phyloP scores from a whole-genome alignment of 176 grass and related monocot species.

The Oryza glumipatula region DNA sequence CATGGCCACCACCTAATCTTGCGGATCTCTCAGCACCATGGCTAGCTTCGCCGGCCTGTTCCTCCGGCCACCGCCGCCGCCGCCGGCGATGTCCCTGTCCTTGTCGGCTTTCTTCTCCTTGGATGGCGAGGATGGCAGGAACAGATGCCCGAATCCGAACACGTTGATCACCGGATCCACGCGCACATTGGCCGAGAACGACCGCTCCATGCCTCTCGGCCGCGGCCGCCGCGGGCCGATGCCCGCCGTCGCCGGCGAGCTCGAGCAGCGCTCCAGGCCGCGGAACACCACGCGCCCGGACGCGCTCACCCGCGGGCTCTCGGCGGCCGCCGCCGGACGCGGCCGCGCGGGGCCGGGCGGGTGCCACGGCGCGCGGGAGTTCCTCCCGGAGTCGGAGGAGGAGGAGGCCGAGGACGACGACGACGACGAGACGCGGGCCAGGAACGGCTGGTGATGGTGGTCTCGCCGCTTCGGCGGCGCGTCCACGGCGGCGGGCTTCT shows the following conservation, averaged over 20 bases:
- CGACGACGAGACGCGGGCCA: slow-evolving; percentile 49
- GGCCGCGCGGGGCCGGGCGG: background rate
- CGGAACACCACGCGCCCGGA: slow-evolving; percentile 74
- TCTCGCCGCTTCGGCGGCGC: background rate
- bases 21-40: slow-evolving; percentile 57
- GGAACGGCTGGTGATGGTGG: slow-evolving; percentile 19
- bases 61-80: slow-evolving; percentile 20
- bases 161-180: slow-evolving; percentile 74
- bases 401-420: slow-evolving; percentile 65
- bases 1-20: slow-evolving; percentile 47
- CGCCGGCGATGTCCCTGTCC: slow-evolving; percentile 13
- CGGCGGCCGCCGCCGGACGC: slow-evolving; percentile 32
- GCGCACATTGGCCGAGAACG: slow-evolving; percentile 67
- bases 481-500: slow-evolving; percentile 1
- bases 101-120: slow-evolving; percentile 44
- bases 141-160: slow-evolving; percentile 58
- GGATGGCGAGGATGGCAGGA: slow-evolving; percentile 52
- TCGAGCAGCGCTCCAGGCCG: slow-evolving; percentile 68
- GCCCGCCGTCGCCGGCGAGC: slow-evolving; percentile 52
- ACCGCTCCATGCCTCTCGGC: slow-evolving; percentile 69
- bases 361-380: slow-evolving; percentile 30
- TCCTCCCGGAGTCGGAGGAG: slow-evolving; percentile 56
- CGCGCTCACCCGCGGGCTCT: slow-evolving; percentile 71
- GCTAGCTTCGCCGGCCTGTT: slow-evolving; percentile 55
- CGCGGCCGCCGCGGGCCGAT: slow-evolving; percentile 44